Base-by-base conservation (phyloP, 306 rosid genomes). In the Acacia confusa region DNA sequence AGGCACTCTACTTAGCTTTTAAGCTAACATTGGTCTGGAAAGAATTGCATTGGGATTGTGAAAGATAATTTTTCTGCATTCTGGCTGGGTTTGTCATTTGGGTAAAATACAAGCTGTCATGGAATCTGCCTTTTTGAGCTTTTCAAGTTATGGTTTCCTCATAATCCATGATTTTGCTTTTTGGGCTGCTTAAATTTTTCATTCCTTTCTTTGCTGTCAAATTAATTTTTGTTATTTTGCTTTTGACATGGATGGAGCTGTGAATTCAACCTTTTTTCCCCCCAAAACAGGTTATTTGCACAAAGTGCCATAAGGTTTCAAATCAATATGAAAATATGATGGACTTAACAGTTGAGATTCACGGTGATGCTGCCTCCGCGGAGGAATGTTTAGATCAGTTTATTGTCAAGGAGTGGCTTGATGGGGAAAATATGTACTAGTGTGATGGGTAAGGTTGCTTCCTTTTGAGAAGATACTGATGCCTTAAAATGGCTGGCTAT, bases 301-400 rank as follows among this genome's bases (percentile, higher is more conserved):
- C 98, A 72, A 79, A 86, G 60, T 96, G 99, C 80, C 74, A 87
- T 6, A 92, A 92, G 79, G 76, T 84, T 78, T 96, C 99, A 77
- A 96, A 92, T 78, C 97, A 91, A 77, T 92, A 89, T 78, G n/a
- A n/a, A n/a, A n/a, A n/a, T n/a, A n/a, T n/a, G n/a, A n/a, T n/a
- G n/a, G n/a, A n/a, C n/a, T n/a, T n/a, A n/a, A n/a, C n/a, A n/a
- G n/a, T n/a, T n/a, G n/a, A n/a, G n/a, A n/a, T n/a, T n/a, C n/a
- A n/a, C n/a, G n/a, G n/a, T n/a, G n/a, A n/a, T n/a, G n/a, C n/a
- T n/a, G n/a, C n/a, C n/a, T n/a, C n/a, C n/a, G n/a, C n/a, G n/a
- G n/a, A n/a, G n/a, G n/a, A n/a, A n/a, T n/a, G n/a, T n/a, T n/a
- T n/a, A n/a, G n/a, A n/a, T n/a, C n/a, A n/a, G n/a, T n/a, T n/a